These are phyloP conservation scores for Carallia brachiata DNA, from an alignment of 345 rosid species.

Conservation along the genomic window DNA sequence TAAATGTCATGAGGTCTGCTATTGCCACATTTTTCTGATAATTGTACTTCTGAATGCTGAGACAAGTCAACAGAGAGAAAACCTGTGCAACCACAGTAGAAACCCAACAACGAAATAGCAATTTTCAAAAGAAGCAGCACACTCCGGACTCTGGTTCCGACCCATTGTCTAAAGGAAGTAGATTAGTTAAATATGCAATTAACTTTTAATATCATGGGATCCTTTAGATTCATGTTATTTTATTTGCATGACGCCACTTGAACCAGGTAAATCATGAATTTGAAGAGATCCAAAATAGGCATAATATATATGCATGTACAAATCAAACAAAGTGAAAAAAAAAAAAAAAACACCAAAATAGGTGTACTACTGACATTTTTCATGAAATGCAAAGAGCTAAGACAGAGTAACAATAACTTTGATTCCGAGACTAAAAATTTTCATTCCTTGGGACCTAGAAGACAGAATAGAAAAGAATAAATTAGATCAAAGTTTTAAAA, in stretches of 20 bases:
- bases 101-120: constrained; percentile 56
- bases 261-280: constrained; percentile 74
- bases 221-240: background rate
- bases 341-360: too few species aligned
- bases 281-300: constrained; percentile 5
- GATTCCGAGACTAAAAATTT: too few species aligned
- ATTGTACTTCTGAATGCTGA: constrained; percentile 34
- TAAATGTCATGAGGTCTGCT: constrained; percentile 36
- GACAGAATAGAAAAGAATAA: background rate
- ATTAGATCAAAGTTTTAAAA: too few species aligned
- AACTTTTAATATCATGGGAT: background rate
- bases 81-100: constrained; percentile 57
- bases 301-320: background rate
- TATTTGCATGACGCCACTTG: constrained; percentile 93
- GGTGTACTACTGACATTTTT: too few species aligned
- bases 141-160: constrained; percentile 75
- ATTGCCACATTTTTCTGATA: constrained; percentile 19
- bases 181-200: constrained; percentile 13
- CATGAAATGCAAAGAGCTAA: background rate
- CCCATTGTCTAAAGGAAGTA: constrained; percentile 67
- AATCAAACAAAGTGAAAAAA: too few species aligned
- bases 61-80: constrained; percentile 58
- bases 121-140: constrained; percentile 78
- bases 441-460: background rate
- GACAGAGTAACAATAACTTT: too few species aligned